Evolutionary conservation across 1,284 basidiomycete genomes (phyloP), one percentile per base, ranked within the genome.

Genomic region (Coniophora puteana): DNA sequence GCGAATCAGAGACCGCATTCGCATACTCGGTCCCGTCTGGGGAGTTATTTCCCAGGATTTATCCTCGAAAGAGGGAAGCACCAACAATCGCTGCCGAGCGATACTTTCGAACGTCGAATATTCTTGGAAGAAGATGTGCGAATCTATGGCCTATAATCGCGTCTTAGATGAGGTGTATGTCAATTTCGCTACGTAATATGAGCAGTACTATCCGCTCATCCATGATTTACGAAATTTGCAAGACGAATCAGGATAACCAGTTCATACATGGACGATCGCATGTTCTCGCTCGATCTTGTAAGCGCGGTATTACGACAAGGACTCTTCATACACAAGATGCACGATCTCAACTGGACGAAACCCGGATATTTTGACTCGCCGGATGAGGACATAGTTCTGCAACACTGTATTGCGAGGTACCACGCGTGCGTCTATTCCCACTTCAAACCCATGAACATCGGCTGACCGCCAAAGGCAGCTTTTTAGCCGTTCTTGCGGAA

Each of bases 291-390:
- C 8, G 69, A 74, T 26, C 57, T 74, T 3, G 62, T 66, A 3
- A 71, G 67, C 4, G 70, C 71, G 4, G 72, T 72, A 42, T 49
- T 77, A 13, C 70, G 76, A 4, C 76, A 79, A 56, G 66, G 67
- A 3, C 62, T 64, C 0, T 80, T 78, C 47, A 59, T 74, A 5
- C 48, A 61, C 42, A 77, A 77, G 57, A 72, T 74, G 67, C 47
- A 62, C 31, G 56, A 63, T n/a, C 57, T 78, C 5, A 60, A 63
- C 2, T 78, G 74, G 74, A 72, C 69, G 2, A 44, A 53, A 22
- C 59, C 64, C 2, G 55, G 53, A 1, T 69, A 58, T 44, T 72
- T 72, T 36, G 57, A 62, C 26, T 44, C 41, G 11, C 36, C 28
- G 3, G 55, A 59, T 32, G 66, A 70, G 4, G n/a, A 14, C 2